A percentile compares a stretch with the other conserved stretches of the same genome.
Evolutionary conservation across 2,329 filamentous ascomycete genomes (phyloP).

Genomic region (Incumbomyces delicatus): DNA sequence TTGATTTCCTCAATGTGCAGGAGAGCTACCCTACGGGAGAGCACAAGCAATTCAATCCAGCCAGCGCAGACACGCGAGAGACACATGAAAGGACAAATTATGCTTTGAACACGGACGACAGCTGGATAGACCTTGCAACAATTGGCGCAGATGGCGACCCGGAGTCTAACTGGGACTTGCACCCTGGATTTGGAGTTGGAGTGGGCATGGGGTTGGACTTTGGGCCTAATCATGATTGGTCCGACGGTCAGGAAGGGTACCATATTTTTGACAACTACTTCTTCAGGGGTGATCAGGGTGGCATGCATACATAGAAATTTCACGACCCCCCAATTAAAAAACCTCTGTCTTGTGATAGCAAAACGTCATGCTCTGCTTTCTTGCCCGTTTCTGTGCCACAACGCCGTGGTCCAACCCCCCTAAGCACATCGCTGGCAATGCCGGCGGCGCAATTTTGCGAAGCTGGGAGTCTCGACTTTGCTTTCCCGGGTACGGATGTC

Average conservation of each 20-base stretch:
- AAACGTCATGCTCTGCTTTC: too few species aligned
- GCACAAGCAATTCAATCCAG: too few species aligned
- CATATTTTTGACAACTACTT: conserved; percentile 48
- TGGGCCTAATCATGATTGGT: conserved; percentile 41
- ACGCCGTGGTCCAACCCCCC: too few species aligned
- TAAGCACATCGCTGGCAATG: too few species aligned
- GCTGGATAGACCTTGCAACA: conserved; percentile 11
- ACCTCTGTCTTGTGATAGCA: too few species aligned
- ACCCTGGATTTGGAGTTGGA: conserved; percentile 29
- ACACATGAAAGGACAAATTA: not conserved
- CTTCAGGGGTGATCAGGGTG: conserved; percentile 35
- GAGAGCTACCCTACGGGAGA: not conserved
- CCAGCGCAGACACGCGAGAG: conserved; percentile 5
- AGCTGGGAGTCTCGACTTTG: too few species aligned
- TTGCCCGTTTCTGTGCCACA: too few species aligned
- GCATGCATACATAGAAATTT: not conserved
- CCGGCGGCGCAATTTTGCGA: too few species aligned
- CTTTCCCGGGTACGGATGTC: too few species aligned
- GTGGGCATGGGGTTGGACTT: conserved; percentile 27
- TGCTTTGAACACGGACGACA: not conserved
- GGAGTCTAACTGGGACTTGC: conserved; percentile 24
- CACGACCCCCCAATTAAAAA: too few species aligned
- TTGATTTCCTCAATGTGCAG: conserved; percentile 17
- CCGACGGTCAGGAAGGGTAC: conserved; percentile 34
- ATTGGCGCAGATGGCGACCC: conserved; percentile 23